Base-by-base conservation (phyloP, 2,329 filamentous ascomycete genomes). In the Dactylellina haptotyla region DNA sequence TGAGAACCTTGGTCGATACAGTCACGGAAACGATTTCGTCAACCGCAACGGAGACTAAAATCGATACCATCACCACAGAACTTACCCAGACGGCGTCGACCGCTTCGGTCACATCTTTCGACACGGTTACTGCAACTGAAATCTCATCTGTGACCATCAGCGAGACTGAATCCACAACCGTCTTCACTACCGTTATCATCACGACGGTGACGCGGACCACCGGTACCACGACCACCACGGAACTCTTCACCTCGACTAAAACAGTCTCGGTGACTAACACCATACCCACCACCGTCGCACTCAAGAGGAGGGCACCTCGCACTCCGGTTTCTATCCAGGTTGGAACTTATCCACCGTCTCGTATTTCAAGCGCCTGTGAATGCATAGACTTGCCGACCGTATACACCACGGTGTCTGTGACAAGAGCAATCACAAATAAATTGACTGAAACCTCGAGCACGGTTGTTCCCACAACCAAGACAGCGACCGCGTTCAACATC, bases 271-370 rank as follows among this genome's bases (percentile, higher is more conserved):
- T 30, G 1, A 23, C 39, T 30, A 2, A 57, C 9, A 66, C 51
- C 6, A 10, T 1, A n/a, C 30, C 62, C 9, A 34, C 23, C 18
- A 50, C 62, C 8, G 1, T 50, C 18, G 25, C 56, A 6, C 12
- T 65, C 16, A 57, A 23, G 51, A 66, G 57, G 41, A 34, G 62
- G 30, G 43, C 14, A 4, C 1, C 28, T n/a, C 23, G 30, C 18
- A 39, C 30, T 10, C 50, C 62, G 18, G 1, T 57, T 16, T 57
- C 51, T 26, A 23, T 25, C 18, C 62, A 66, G 41, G n/a, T 45
- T 18, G 51, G 4, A 23, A 50, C 62, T 14, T 66, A 66, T 41
- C 62, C 51, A 18, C 50, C 62, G 48, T 66, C 62, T 41, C 62
- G 62, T 41, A 66, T 66, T 30, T 50, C 39, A 10, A 66, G 62